phyloP scores from a whole-genome alignment of 805 yeast genomes.

The Candida pini region DNA sequence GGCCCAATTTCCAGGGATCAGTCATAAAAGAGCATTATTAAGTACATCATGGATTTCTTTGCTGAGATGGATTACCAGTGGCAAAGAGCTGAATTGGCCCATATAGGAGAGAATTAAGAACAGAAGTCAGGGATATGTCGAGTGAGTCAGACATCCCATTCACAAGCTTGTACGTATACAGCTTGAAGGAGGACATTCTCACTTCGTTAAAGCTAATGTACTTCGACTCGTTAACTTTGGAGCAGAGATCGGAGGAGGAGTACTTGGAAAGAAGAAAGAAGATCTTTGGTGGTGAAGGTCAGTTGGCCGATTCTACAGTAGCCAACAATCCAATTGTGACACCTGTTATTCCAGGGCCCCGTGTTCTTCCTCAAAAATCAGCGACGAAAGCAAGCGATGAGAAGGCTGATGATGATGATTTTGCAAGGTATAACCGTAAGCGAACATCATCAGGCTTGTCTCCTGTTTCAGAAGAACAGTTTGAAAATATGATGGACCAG shows the following conservation, averaged over 20 bases:
- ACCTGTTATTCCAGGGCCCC: conserved; percentile 3
- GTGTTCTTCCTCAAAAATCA: neutral
- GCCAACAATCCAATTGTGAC: conserved; percentile 5
- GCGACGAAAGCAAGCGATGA: neutral
- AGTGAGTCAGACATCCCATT: conserved; percentile 8
- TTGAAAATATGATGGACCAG: conserved; percentile 47
- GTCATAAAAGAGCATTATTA: too few relatives aligned
- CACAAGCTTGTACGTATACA: conserved; percentile 44
- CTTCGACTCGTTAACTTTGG: conserved; percentile 47
- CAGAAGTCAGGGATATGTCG: too few relatives aligned
- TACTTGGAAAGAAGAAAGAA: conserved; percentile 4
- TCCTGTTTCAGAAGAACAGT: conserved; percentile 49
- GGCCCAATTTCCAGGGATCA: too few relatives aligned
- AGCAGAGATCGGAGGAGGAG: conserved; percentile 20
- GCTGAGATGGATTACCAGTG: too few relatives aligned
- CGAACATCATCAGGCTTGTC: conserved; percentile 40
- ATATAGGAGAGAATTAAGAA: too few relatives aligned
- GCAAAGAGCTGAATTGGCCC: too few relatives aligned
- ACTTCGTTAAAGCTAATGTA: conserved; percentile 45
- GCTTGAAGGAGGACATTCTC: conserved; percentile 34
- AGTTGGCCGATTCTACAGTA: too few relatives aligned
- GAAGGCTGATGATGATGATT: conserved; percentile 9
- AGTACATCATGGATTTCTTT: too few relatives aligned
- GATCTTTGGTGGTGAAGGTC: too few relatives aligned
- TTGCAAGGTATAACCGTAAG: conserved; percentile 43